These are phyloP conservation scores for Xeromyces bisporus DNA, from an alignment of 495 filamentous ascomycete genomes.

Conservation along the genomic window DNA sequence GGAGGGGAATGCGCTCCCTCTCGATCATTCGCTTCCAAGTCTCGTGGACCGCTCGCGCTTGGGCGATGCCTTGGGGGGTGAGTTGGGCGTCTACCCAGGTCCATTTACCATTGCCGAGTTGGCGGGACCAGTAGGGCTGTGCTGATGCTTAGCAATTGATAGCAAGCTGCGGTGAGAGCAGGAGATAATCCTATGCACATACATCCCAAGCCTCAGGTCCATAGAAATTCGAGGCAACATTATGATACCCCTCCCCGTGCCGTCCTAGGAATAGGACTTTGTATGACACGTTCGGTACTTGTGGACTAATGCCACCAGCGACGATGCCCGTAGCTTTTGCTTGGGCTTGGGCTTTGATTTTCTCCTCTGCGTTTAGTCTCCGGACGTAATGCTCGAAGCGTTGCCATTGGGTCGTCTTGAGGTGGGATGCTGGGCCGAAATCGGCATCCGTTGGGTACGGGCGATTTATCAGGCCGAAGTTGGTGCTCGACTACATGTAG, in stretches of 20 bases:
- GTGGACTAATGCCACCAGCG: neutral
- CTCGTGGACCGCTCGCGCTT: slow-evolving; percentile 44
- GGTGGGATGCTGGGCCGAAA: slow-evolving; percentile 3
- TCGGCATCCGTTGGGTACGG: slow-evolving; percentile 30
- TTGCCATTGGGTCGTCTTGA: slow-evolving; percentile 44
- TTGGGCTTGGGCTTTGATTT: slow-evolving; percentile 17
- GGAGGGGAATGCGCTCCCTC: slow-evolving; percentile 36
- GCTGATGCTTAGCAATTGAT: too few species aligned
- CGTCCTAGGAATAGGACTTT: slow-evolving; percentile 55
- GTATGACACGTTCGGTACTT: slow-evolving; percentile 31
- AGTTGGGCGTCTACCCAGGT: slow-evolving; percentile 62
- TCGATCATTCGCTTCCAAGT: slow-evolving; percentile 45
- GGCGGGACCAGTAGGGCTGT: slow-evolving; percentile 55
- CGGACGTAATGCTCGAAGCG: slow-evolving; percentile 39
- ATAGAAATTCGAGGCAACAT: slow-evolving; percentile 46
- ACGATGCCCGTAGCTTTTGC: too few species aligned
- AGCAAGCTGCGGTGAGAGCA: too few species aligned
- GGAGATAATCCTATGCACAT: too few species aligned
- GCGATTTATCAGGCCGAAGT: slow-evolving; percentile 49
- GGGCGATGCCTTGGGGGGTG: slow-evolving; percentile 41
- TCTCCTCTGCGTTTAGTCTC: slow-evolving; percentile 32
- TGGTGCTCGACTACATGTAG: too few species aligned
- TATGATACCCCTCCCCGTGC: slow-evolving; percentile 60
- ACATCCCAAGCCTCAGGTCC: slow-evolving; percentile 51
- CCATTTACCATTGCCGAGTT: slow-evolving; percentile 48